Evolutionary conservation across 1,284 basidiomycete species (phyloP), one percentile per base, ranked within the genome.

Genomic region (Ganoderma meredithae): DNA sequence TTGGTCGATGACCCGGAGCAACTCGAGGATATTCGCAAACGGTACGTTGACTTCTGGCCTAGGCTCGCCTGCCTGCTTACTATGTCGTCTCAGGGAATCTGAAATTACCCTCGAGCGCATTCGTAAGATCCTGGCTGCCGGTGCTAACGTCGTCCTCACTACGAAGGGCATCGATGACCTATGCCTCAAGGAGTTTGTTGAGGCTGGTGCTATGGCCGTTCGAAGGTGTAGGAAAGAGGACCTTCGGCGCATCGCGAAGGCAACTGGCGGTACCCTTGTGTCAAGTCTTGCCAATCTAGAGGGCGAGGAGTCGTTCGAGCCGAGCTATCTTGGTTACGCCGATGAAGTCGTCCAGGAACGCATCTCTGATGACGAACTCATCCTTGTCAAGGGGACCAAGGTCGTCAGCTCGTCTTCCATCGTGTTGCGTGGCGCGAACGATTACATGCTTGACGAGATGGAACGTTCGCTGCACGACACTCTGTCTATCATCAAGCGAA

Each of bases 401-500:
- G 92, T 96, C 43, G 97, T 99, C 79, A 97, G 84, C 83, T 97
- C 96, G 25, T 86, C 94, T 31, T 98, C 97, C 49, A 94, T 99
- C 78, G 90, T 99, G 69, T 84, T 99, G 70, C 90, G 98, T 68
- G 98, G 98, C 66, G 98, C 98, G 49, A 99, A 99, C 82, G 98
- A 99, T 82, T 99, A 98, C 81, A 95, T 99, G 93, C 84, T 99
- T 73, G 98, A 99, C 81, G 98, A 99, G 85, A 99, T 99, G 98
- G 98, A 99, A 83, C 87, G 98, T 43, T 91, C 96, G 0, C 81
- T 99, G 74, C 98, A 99, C 79, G 98, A 99, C 81, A 94, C 95
- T 0, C 82, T 99, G 66, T 97, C 93, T 53, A 90, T 99, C 75
- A 95, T 99, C 83, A 99, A 99, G 85, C 90, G 98, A 67, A 99